Percentiles rank a stretch among this genome's conserved stretches.
Evolutionary conservation across 495 filamentous ascomycete genomes (phyloP).

Genomic region (Aspergillus affinis): DNA sequence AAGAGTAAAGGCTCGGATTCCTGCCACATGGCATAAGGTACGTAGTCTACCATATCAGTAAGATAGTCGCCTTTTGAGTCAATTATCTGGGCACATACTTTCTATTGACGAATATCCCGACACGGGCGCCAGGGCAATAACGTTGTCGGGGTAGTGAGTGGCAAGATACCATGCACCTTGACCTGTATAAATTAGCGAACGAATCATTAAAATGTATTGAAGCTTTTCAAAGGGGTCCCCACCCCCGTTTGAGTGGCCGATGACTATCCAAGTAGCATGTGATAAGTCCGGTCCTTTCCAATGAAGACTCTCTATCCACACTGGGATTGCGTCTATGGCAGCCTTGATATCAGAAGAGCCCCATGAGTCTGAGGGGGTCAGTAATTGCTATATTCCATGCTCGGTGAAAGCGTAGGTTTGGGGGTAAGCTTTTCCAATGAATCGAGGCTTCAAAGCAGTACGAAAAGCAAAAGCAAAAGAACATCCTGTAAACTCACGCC

Average conservation of each 20-base stretch:
- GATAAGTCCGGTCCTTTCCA: constrained; percentile 51
- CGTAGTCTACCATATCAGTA: constrained; percentile 48
- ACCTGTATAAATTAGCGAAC: constrained; percentile 26
- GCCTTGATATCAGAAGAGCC: constrained; percentile 58
- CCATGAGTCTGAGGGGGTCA: constrained; percentile 45
- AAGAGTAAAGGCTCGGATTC: constrained; percentile 47
- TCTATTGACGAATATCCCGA: constrained; percentile 62
- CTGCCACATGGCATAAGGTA: constrained; percentile 58
- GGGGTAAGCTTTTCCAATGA: background rate
- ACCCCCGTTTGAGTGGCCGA: constrained; percentile 60
- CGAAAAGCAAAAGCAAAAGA: constrained; percentile 1
- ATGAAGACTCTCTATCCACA: constrained; percentile 47
- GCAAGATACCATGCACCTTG: constrained; percentile 60
- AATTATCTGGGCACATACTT: constrained; percentile 33
- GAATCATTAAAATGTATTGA: background rate
- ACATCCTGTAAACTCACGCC: constrained; percentile 44
- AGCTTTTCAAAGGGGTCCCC: background rate
- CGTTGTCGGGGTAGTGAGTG: constrained; percentile 57
- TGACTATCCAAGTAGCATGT: constrained; percentile 51
- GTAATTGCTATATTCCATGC: background rate
- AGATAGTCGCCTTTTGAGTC: background rate
- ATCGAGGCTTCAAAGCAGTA: background rate
- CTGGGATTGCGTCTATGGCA: constrained; percentile 46
- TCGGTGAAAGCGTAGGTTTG: background rate
- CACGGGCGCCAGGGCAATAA: constrained; percentile 55